Percentiles rank a stretch among this genome's conserved stretches.
Evolutionary conservation across 805 yeast species (phyloP).

Genomic region (Saccharomycopsis fermentans): DNA sequence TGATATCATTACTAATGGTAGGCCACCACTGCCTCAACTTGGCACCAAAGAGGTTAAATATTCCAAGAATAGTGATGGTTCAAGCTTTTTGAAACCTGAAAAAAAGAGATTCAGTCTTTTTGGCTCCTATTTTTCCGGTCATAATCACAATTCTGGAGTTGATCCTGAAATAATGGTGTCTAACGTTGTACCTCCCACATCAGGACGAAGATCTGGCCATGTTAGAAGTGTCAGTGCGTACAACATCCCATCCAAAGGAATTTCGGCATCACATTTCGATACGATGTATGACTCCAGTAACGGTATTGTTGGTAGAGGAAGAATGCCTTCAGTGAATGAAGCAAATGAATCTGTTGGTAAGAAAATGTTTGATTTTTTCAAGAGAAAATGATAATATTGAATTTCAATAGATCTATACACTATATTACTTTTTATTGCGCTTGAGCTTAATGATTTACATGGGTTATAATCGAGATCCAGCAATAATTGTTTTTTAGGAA

Average conservation of each 20-base stretch:
- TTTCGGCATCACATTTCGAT: background rate
- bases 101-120: conserved; percentile 33
- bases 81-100: conserved; percentile 14
- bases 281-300: background rate
- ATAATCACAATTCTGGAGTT: background rate
- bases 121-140: conserved; percentile 21
- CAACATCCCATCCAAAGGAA: background rate
- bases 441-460: background rate
- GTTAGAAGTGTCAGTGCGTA: background rate
- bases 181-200: background rate
- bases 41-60: background rate
- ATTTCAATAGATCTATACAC: background rate
- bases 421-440: background rate
- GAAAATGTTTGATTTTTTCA: background rate
- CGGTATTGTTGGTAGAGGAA: background rate
- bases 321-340: background rate
- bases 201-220: background rate
- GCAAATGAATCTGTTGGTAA: background rate
- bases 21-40: conserved; percentile 14
- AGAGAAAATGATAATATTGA: background rate
- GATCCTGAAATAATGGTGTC: background rate
- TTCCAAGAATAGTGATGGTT: conserved; percentile 8
- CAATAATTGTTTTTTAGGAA: too few relatives aligned
- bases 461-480: too few relatives aligned
- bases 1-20: conserved; percentile 21